Percentiles rank a stretch among this genome's conserved stretches.
Evolutionary conservation across 106 monocot genomes (phyloP).

Genomic region (Vanilla planifolia): DNA sequence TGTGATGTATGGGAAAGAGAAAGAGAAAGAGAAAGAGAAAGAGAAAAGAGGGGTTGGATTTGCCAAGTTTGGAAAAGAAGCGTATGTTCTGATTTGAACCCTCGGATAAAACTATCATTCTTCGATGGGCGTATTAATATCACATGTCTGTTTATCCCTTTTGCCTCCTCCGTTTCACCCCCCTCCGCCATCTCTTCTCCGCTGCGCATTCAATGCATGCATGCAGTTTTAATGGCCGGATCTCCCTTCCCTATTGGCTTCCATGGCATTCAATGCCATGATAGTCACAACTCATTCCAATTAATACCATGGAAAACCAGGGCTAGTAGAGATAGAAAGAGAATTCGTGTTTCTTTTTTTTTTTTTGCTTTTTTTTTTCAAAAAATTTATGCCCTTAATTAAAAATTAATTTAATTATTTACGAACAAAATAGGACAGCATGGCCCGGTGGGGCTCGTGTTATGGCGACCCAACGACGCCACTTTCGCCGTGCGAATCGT

Average conservation of each 20-base stretch:
- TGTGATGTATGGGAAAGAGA: not conserved
- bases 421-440: too few species aligned
- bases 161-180: conserved; percentile 1
- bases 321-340: not conserved
- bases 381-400: not conserved
- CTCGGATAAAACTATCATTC: conserved; percentile 5
- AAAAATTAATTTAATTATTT: too few species aligned
- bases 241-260: not conserved
- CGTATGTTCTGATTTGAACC: conserved; percentile 11
- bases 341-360: not conserved
- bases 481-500: not conserved
- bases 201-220: conserved; percentile 3
- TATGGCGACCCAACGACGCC: conserved; percentile 1
- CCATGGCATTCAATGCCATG: conserved; percentile 10
- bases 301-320: conserved; percentile 3
- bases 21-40: not conserved
- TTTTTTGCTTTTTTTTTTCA: not conserved
- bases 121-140: not conserved
- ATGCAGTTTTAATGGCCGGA: conserved; percentile 2
- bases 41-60: not conserved
- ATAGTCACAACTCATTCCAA: conserved; percentile 8
- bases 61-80: conserved; percentile 7
- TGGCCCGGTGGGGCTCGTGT: not conserved
- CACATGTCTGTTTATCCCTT: not conserved
- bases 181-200: not conserved